Percentiles rank a stretch among this genome's conserved stretches.
phyloP scores from a whole-genome alignment of 2,329 filamentous ascomycete genomes.

The Chalara sp. region DNA sequence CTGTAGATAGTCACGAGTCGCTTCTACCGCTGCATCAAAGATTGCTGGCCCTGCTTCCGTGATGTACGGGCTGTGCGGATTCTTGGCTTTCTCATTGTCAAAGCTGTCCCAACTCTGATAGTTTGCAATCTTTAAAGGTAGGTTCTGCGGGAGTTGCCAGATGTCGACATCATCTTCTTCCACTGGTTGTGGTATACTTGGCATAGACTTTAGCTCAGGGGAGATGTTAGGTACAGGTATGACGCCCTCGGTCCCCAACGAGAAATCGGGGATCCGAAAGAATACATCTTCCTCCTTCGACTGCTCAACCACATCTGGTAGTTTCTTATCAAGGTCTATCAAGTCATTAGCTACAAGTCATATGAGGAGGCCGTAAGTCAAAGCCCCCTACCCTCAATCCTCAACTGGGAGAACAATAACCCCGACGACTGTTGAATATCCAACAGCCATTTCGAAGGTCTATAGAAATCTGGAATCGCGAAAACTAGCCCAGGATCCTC shows the following conservation, averaged over 20 bases:
- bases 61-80: slow-evolving; percentile 45
- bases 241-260: too few species aligned
- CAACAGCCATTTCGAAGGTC: slow-evolving; percentile 42
- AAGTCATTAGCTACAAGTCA: background rate
- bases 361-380: background rate
- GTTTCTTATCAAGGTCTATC: slow-evolving; percentile 20
- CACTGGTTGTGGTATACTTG: slow-evolving; percentile 19
- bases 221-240: slow-evolving; percentile 1
- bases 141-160: slow-evolving; percentile 40
- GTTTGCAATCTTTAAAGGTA: slow-evolving; percentile 23
- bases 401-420: slow-evolving; percentile 24
- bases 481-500: slow-evolving; percentile 46
- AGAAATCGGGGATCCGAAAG: slow-evolving; percentile 23
- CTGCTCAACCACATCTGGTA: slow-evolving; percentile 17
- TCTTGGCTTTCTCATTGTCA: slow-evolving; percentile 33
- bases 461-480: slow-evolving; percentile 55
- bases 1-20: slow-evolving; percentile 33
- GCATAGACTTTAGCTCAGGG: slow-evolving; percentile 1
- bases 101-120: slow-evolving; percentile 69
- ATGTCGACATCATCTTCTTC: slow-evolving; percentile 27
- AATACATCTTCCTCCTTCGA: slow-evolving; percentile 16
- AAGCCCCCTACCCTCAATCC: slow-evolving; percentile 19
- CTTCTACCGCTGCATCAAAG: slow-evolving; percentile 56
- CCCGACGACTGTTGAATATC: slow-evolving; percentile 21
- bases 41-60: slow-evolving; percentile 60